A percentile compares a stretch with the other conserved stretches of the same genome.
phyloP scores from a whole-genome alignment of 2,329 filamentous ascomycete genomes.

The Raffaelea arxii region DNA sequence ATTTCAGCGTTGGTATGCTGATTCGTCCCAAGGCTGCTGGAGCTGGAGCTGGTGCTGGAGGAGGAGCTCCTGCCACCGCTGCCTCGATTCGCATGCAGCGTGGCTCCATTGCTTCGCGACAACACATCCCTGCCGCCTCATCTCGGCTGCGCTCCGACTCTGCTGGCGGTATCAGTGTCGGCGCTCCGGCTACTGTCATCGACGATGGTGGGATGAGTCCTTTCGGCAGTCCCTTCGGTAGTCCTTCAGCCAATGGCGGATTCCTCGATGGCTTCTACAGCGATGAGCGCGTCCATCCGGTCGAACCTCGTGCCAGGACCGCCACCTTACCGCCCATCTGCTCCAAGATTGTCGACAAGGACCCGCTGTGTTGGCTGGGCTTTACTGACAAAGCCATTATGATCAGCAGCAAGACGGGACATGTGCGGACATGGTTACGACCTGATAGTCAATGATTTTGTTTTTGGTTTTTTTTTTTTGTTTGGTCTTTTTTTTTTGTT shows the following conservation, averaged over 20 bases:
- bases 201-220: too few relatives aligned
- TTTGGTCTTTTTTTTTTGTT: background rate
- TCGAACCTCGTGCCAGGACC: conserved; percentile 75
- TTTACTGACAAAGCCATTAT: conserved; percentile 92
- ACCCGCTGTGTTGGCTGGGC: conserved; percentile 82
- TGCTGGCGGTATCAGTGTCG: too few relatives aligned
- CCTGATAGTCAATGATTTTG: conserved; percentile 13
- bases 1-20: conserved; percentile 95
- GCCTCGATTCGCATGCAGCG: conserved; percentile 41
- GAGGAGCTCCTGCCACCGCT: conserved; percentile 4
- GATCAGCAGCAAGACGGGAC: conserved; percentile 70
- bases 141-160: background rate
- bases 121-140: too few relatives aligned
- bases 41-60: conserved; percentile 25
- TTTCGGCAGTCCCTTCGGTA: too few relatives aligned
- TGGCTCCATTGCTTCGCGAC: conserved; percentile 41
- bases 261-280: too few relatives aligned
- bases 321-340: conserved; percentile 86
- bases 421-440: conserved; percentile 32
- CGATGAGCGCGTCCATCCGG: conserved; percentile 58
- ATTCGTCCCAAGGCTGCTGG: conserved; percentile 73
- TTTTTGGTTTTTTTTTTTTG: background rate
- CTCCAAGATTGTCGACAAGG: conserved; percentile 75
- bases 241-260: too few relatives aligned
- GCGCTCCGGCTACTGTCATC: too few relatives aligned